phyloP scores from a whole-genome alignment of 805 yeast species.

The Metschnikowia colocasiae region DNA sequence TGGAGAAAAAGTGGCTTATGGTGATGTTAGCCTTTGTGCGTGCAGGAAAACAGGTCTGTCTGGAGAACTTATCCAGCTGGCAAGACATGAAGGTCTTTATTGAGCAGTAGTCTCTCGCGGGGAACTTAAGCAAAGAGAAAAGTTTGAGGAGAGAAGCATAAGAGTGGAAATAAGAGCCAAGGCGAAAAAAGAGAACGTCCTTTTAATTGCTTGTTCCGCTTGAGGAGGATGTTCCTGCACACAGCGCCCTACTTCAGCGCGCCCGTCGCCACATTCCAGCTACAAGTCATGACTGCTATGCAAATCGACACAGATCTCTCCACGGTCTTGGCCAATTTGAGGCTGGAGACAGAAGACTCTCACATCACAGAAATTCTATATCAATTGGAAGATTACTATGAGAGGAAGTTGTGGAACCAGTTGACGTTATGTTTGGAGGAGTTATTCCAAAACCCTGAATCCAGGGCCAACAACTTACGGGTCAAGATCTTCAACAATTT shows the following conservation, averaged over 20 bases:
- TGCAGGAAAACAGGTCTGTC: constrained; percentile 28
- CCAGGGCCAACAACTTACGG: constrained; percentile 46
- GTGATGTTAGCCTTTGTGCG: constrained; percentile 37
- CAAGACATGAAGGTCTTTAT: constrained; percentile 26
- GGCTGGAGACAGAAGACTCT: constrained; percentile 58
- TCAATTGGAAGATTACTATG: constrained; percentile 78
- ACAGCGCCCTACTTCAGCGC: neutral
- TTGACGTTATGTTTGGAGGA: constrained; percentile 63
- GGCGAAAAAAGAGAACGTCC: neutral
- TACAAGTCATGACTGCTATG: constrained; percentile 26
- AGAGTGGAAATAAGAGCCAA: neutral
- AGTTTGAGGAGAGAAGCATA: no score
- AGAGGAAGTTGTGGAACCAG: constrained; percentile 93
- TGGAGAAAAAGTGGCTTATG: constrained; percentile 41
- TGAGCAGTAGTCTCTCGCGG: neutral
- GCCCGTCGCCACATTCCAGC: neutral
- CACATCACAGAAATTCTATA: constrained; percentile 60
- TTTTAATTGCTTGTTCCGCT: no score
- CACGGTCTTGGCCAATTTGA: constrained; percentile 53
- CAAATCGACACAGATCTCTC: constrained; percentile 40
- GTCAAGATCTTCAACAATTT: constrained; percentile 68
- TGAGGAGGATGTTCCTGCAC: neutral
- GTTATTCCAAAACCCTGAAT: constrained; percentile 55
- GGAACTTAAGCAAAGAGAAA: no score
- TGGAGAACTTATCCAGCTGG: constrained; percentile 25